A percentile compares a stretch with the other conserved stretches of the same genome.
Conservation (phyloP, 768 basidiomycete genomes). For the Boletus reticuloceps region DNA sequence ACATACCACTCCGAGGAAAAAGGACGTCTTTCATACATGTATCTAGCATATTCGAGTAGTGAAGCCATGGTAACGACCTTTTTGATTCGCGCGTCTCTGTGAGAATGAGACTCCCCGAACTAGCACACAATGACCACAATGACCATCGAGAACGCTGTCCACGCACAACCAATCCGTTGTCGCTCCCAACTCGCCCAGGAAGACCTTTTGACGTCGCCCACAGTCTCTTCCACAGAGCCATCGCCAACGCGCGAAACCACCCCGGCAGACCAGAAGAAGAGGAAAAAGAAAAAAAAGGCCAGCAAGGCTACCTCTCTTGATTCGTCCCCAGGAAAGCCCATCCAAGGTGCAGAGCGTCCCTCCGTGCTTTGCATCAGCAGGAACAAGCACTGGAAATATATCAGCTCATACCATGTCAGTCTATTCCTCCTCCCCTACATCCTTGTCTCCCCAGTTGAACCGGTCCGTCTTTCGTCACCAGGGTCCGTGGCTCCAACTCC, state of each 20-base stretch:
- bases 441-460: conserved; percentile 1
- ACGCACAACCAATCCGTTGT: too few relatives aligned
- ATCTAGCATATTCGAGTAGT: too few relatives aligned
- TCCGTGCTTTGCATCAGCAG: conserved; percentile 82
- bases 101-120: too few relatives aligned
- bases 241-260: conserved; percentile 19
- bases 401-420: conserved; percentile 87
- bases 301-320: conserved; percentile 36
- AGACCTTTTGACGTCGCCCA: background rate
- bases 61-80: conserved; percentile 12
- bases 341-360: conserved; percentile 46
- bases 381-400: conserved; percentile 94
- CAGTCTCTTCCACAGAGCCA: conserved; percentile 9
- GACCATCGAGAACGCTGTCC: background rate
- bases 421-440: background rate
- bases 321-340: conserved; percentile 24
- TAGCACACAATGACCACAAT: background rate
- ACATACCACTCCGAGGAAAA: background rate
- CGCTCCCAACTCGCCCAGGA: background rate
- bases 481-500: conserved; percentile 92
- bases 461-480: conserved; percentile 25
- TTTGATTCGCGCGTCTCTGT: conserved; percentile 3
- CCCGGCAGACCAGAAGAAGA: conserved; percentile 54
- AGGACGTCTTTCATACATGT: too few relatives aligned
- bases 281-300: conserved; percentile 61